Conservation (phyloP, 2,329 filamentous ascomycete species). For the Fusarium sp. region DNA sequence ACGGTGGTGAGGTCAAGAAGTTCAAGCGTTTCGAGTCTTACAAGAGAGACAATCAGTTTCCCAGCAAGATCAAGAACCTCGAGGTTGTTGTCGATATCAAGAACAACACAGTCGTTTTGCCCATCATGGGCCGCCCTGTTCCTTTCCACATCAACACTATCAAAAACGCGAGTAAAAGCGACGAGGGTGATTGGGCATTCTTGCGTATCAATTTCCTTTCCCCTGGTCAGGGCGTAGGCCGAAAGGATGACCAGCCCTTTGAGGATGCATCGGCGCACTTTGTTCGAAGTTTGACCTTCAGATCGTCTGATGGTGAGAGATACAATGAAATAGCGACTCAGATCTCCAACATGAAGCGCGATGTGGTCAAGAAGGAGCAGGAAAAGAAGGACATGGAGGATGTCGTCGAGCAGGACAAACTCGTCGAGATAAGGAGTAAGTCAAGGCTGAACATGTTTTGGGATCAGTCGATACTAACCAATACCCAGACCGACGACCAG, state of each 20-base stretch:
- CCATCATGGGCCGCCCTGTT: slow-evolving; percentile 96
- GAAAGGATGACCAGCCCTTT: slow-evolving; percentile 97
- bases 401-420: slow-evolving; percentile 97
- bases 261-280: slow-evolving; percentile 97
- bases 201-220: slow-evolving; percentile 97
- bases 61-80: slow-evolving; percentile 81
- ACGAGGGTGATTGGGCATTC: slow-evolving; percentile 93
- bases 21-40: slow-evolving; percentile 99
- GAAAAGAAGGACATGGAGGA: slow-evolving; percentile 99
- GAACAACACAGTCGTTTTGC: slow-evolving; percentile 88
- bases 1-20: slow-evolving; percentile 94
- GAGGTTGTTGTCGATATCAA: slow-evolving; percentile 92
- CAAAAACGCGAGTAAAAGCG: slow-evolving; percentile 98
- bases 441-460: slow-evolving; percentile 19
- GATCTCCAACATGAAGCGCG: slow-evolving; percentile 96
- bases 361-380: slow-evolving; percentile 89
- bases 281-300: slow-evolving; percentile 92
- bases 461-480: slow-evolving; percentile 49
- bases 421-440: slow-evolving; percentile 91
- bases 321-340: slow-evolving; percentile 92
- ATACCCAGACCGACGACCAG: slow-evolving; percentile 82
- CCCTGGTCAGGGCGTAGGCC: slow-evolving; percentile 93
- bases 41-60: slow-evolving; percentile 96
- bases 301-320: slow-evolving; percentile 86
- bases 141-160: slow-evolving; percentile 98